These are phyloP conservation scores for Saccharomyces hybrid DNA, from an alignment of 1,139 yeast genomes.

Conservation along the genomic window DNA sequence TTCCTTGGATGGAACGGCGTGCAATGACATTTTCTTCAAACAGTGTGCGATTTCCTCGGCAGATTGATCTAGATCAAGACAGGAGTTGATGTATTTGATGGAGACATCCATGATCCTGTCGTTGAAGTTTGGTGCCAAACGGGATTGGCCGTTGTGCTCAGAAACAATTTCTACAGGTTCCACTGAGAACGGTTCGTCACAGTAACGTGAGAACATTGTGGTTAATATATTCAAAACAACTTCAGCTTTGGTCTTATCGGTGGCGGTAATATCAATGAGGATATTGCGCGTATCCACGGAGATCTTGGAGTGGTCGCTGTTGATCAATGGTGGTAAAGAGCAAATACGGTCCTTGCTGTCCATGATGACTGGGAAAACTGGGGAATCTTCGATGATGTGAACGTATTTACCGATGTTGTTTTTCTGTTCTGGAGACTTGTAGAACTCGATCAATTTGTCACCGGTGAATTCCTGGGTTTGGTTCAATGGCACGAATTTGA, in stretches of 20 bases:
- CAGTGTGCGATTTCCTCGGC: slow-evolving; percentile 62
- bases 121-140: slow-evolving; percentile 66
- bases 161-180: slow-evolving; percentile 87
- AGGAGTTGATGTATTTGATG: slow-evolving; percentile 79
- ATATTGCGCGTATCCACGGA: slow-evolving; percentile 77
- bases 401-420: slow-evolving; percentile 83
- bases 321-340: slow-evolving; percentile 95
- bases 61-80: slow-evolving; percentile 70
- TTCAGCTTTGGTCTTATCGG: slow-evolving; percentile 89
- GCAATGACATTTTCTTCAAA: slow-evolving; percentile 74
- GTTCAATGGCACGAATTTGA: slow-evolving; percentile 77
- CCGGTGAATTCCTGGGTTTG: slow-evolving; percentile 76
- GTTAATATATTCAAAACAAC: slow-evolving; percentile 85
- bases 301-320: slow-evolving; percentile 86
- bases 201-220: slow-evolving; percentile 91
- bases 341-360: slow-evolving; percentile 75
- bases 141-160: slow-evolving; percentile 70
- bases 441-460: slow-evolving; percentile 74
- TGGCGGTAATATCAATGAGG: slow-evolving; percentile 90
- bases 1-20: slow-evolving; percentile 46
- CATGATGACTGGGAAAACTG: slow-evolving; percentile 83
- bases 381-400: slow-evolving; percentile 80
- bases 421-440: slow-evolving; percentile 58
- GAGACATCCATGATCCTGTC: slow-evolving; percentile 72
- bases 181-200: slow-evolving; percentile 65